Conservation (phyloP, 73 alveolate species). For the Uronychia binucleata region DNA sequence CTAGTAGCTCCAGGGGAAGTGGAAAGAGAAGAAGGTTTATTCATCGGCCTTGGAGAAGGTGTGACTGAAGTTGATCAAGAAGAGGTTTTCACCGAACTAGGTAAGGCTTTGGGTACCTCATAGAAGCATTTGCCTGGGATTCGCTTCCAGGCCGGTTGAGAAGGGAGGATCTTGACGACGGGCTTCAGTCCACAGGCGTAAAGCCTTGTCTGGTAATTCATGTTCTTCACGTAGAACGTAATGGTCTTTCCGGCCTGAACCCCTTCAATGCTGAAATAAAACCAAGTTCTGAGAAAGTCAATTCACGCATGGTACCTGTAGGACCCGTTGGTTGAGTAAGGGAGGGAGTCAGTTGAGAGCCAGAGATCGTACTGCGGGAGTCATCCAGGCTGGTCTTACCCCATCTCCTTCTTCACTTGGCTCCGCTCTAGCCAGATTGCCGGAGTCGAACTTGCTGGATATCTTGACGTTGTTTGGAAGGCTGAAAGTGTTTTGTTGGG, state of each 20-base stretch:
- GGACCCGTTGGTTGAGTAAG: conserved; percentile 18
- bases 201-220: conserved; percentile 60
- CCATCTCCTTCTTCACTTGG: neutral
- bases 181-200: conserved; percentile 12
- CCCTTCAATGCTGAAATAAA: conserved; percentile 74
- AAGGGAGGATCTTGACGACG: neutral
- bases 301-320: conserved; percentile 9
- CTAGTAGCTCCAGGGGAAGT: conserved; percentile 40
- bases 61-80: neutral
- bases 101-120: neutral
- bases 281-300: conserved; percentile 75
- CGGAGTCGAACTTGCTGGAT: conserved; percentile 8
- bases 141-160: neutral
- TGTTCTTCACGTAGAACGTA: conserved; percentile 57
- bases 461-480: neutral
- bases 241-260: conserved; percentile 49
- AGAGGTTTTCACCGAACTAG: neutral
- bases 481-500: neutral
- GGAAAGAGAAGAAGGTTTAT: conserved; percentile 4
- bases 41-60: neutral
- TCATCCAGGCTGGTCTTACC: neutral
- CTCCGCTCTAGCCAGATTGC: conserved; percentile 1
- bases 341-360: conserved; percentile 20
- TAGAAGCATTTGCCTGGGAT: neutral
- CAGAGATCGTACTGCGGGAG: conserved; percentile 11